Evolutionary conservation across 1,284 basidiomycete genomes (phyloP).

Genomic region (Polyporus tsugae): DNA sequence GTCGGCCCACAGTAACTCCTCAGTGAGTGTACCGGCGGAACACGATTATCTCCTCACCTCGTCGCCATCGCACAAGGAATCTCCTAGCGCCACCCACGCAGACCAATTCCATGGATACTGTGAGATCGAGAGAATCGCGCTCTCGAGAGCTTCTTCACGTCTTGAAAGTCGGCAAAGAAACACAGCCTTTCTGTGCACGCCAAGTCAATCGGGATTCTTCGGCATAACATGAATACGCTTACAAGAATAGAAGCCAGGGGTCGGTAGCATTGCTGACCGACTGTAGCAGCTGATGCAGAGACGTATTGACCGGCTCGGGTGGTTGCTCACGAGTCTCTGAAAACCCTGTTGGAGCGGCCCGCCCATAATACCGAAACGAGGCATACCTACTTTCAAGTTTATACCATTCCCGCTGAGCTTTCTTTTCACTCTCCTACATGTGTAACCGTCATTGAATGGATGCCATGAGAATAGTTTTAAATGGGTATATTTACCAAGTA

Average conservation of each 20-base stretch:
- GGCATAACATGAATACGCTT: conserved; percentile 39
- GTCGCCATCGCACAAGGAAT: conserved; percentile 88
- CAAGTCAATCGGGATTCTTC: conserved; percentile 20
- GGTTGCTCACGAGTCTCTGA: conserved; percentile 79
- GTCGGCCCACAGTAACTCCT: conserved; percentile 34
- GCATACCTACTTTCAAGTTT: conserved; percentile 70
- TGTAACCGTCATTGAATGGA: conserved; percentile 18
- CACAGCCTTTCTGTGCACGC: conserved; percentile 70
- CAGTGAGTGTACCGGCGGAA: not conserved
- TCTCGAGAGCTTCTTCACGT: conserved; percentile 89
- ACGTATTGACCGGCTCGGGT: conserved; percentile 72
- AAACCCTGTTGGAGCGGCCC: conserved; percentile 9
- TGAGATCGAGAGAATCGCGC: conserved; percentile 79
- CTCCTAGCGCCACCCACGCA: conserved; percentile 85
- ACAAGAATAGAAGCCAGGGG: conserved; percentile 91
- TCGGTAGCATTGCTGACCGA: conserved; percentile 67
- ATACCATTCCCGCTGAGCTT: conserved; percentile 75
- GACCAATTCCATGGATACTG: conserved; percentile 97
- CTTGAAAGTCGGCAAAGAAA: conserved; percentile 82
- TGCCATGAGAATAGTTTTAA: conserved; percentile 17
- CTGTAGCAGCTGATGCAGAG: conserved; percentile 68
- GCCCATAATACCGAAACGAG: not conserved
- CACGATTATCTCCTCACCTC: conserved; percentile 64
- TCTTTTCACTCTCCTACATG: conserved; percentile 66
- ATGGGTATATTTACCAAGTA: conserved; percentile 75